Conservation (phyloP, 2,329 filamentous ascomycete species). For the Emergomyces africanus region DNA sequence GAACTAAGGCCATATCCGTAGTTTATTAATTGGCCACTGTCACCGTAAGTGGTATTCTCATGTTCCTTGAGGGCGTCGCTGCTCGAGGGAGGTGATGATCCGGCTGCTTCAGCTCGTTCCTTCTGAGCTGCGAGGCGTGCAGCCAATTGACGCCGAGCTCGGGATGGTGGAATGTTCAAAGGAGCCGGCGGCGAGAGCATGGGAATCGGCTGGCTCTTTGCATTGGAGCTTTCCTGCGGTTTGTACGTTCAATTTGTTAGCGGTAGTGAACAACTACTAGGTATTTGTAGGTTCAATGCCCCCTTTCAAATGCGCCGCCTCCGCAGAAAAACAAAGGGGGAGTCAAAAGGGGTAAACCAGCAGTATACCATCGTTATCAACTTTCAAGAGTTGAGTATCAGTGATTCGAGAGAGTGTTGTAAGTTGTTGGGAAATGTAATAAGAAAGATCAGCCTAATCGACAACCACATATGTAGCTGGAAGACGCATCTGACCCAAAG, state of each 20-base stretch:
- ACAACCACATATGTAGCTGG: slow-evolving; percentile 10
- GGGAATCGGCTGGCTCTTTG: slow-evolving; percentile 26
- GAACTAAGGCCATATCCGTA: not conserved
- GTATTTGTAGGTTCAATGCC: not conserved
- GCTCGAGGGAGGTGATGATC: slow-evolving; percentile 13
- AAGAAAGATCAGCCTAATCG: slow-evolving; percentile 3
- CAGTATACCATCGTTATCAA: not conserved
- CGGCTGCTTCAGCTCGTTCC: slow-evolving; percentile 41
- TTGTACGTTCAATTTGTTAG: slow-evolving; percentile 10
- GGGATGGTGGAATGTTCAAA: slow-evolving; percentile 72
- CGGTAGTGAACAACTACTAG: not conserved
- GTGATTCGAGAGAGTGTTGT: not conserved
- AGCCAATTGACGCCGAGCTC: slow-evolving; percentile 82
- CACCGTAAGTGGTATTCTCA: slow-evolving; percentile 5
- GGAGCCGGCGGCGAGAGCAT: slow-evolving; percentile 54
- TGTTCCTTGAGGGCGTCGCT: slow-evolving; percentile 6
- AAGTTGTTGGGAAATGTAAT: not conserved
- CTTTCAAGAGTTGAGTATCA: not conserved
- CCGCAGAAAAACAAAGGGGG: not conserved
- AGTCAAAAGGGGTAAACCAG: not conserved
- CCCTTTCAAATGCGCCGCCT: not conserved
- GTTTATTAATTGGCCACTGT: slow-evolving; percentile 8
- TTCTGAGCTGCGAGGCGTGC: slow-evolving; percentile 66
- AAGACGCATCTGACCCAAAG: slow-evolving; percentile 8
- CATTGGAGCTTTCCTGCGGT: slow-evolving; percentile 21